phyloP scores from a whole-genome alignment of 495 filamentous ascomycete genomes.

The Tirmania nivea region DNA sequence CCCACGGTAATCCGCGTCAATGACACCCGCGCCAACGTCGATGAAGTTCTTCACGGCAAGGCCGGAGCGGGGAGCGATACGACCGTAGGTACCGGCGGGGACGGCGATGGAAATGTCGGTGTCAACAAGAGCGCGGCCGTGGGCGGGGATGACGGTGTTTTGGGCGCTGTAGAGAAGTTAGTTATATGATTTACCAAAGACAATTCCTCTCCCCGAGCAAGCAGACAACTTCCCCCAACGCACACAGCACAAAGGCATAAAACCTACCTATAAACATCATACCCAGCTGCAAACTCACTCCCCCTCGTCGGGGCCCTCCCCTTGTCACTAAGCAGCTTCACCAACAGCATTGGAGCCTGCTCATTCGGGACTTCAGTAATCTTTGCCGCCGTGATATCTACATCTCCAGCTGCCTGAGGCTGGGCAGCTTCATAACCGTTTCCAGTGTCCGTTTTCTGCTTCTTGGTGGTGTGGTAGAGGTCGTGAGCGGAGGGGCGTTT shows the following conservation, averaged over 20 bases:
- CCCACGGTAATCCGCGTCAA: conserved; percentile 91
- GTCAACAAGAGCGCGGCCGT: conserved; percentile 69
- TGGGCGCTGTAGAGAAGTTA: conserved; percentile 30
- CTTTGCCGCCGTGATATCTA: background rate
- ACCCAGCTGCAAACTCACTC: conserved; percentile 73
- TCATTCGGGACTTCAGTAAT: conserved; percentile 18
- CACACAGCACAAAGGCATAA: background rate
- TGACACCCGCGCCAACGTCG: conserved; percentile 83
- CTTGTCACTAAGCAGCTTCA: conserved; percentile 62
- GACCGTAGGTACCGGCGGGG: conserved; percentile 64
- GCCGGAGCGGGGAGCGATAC: conserved; percentile 77
- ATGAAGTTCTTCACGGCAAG: conserved; percentile 72
- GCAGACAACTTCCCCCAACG: too few species aligned
- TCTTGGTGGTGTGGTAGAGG: background rate
- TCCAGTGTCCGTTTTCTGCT: conserved; percentile 6
- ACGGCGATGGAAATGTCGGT: conserved; percentile 80
- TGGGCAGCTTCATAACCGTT: conserved; percentile 1
- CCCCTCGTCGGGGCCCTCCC: conserved; percentile 67
- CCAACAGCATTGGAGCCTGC: conserved; percentile 38
- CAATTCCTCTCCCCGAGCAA: too few species aligned
- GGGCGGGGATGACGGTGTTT: conserved; percentile 49
- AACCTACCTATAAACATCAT: conserved; percentile 49
- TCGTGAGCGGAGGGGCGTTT: conserved; percentile 12
- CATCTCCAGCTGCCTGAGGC: too few species aligned
- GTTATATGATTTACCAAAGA: background rate